Conservation (phyloP, 805 yeast genomes). For the Candida morakotiae region DNA sequence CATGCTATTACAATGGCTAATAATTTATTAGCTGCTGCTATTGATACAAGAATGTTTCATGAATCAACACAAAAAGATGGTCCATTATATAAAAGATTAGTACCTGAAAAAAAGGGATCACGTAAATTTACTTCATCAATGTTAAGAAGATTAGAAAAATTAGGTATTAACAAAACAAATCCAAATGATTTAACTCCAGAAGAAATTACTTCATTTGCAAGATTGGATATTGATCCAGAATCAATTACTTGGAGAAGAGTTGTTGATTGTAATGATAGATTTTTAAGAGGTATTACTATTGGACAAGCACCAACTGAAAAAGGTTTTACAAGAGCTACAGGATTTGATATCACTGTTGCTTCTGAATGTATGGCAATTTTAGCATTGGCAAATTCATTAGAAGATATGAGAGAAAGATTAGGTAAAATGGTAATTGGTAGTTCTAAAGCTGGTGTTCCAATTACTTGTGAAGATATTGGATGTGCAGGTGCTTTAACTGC, state of each 20-base stretch:
- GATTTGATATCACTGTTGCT: constrained; percentile 82
- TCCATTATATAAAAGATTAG: constrained; percentile 69
- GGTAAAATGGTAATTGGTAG: constrained; percentile 75
- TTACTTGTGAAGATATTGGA: constrained; percentile 81
- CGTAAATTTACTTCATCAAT: constrained; percentile 66
- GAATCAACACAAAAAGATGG: constrained; percentile 73
- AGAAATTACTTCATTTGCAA: constrained; percentile 60
- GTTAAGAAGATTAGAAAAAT: constrained; percentile 61
- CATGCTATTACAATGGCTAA: constrained; percentile 83
- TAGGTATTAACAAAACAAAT: constrained; percentile 65
- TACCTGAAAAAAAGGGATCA: constrained; percentile 68
- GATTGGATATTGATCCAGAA: constrained; percentile 74
- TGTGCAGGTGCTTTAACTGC: constrained; percentile 87
- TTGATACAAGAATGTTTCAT: constrained; percentile 83
- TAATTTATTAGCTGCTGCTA: constrained; percentile 78
- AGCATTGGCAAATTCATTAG: constrained; percentile 66
- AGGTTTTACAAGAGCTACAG: constrained; percentile 68
- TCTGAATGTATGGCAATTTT: constrained; percentile 83
- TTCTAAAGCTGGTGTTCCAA: constrained; percentile 62
- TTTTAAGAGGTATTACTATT: constrained; percentile 70
- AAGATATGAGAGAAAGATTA: constrained; percentile 69
- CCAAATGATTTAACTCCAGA: constrained; percentile 71
- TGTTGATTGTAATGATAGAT: constrained; percentile 80
- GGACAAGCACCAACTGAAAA: constrained; percentile 82
- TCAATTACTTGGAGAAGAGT: constrained; percentile 81